Conservation (phyloP, 2,329 filamentous ascomycete genomes). For the Fusarium sp. region DNA sequence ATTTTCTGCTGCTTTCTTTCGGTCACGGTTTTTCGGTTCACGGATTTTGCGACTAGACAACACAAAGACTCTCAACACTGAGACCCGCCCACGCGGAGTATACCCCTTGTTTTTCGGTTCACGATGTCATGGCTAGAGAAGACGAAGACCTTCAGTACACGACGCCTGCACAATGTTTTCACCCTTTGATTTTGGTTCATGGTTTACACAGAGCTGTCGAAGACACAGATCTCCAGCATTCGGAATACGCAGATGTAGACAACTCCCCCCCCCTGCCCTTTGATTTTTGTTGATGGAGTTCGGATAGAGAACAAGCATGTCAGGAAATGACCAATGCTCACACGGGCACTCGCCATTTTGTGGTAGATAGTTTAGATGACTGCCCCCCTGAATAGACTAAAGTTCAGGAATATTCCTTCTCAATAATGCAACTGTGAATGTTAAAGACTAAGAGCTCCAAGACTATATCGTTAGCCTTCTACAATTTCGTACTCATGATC, state of each 20-base stretch:
- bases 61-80: not conserved
- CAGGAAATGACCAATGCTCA: too few species aligned
- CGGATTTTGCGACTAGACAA: not conserved
- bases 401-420: not conserved
- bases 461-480: too few species aligned
- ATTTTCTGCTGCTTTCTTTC: not conserved
- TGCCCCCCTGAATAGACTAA: not conserved
- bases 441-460: not conserved
- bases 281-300: not conserved
- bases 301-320: not conserved
- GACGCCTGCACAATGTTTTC: not conserved
- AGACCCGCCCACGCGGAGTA: not conserved
- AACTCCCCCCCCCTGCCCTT: not conserved
- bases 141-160: not conserved
- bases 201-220: not conserved
- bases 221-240: not conserved
- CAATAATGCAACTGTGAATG: not conserved
- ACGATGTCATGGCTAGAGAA: not conserved
- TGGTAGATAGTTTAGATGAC: not conserved
- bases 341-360: not conserved
- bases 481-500: too few species aligned
- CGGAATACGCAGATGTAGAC: not conserved
- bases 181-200: not conserved
- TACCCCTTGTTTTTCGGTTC: not conserved
- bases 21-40: not conserved